Evolutionary conservation across 2,329 filamentous ascomycete genomes (phyloP).

Genomic region (Sporothrix phasma): DNA sequence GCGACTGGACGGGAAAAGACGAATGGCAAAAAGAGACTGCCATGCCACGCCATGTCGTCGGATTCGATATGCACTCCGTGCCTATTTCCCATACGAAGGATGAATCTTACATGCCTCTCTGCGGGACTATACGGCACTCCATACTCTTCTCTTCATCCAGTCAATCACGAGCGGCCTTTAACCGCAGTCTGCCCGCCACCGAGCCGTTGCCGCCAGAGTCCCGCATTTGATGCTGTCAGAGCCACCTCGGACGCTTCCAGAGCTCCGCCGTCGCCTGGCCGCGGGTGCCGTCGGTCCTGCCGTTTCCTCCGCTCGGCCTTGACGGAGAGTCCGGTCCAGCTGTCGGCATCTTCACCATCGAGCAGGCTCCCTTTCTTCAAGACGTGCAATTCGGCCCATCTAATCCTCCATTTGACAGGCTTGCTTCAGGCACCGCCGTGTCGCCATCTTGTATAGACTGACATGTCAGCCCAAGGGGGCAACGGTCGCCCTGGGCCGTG

Average conservation of each 20-base stretch:
- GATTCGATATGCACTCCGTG: not conserved
- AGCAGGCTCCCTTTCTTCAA: not conserved
- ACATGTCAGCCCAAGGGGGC: not conserved
- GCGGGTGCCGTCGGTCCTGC: constrained; percentile 18
- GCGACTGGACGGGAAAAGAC: not conserved
- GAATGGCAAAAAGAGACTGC: not conserved
- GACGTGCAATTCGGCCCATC: not conserved
- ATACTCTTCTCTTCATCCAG: not conserved
- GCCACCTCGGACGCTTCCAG: not conserved
- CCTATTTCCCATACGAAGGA: not conserved
- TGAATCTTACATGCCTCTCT: too few species aligned
- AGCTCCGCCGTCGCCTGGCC: constrained; percentile 13
- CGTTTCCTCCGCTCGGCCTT: constrained; percentile 15
- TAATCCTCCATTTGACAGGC: not conserved
- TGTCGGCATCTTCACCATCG: not conserved
- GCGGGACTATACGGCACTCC: too few species aligned
- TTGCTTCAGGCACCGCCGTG: not conserved
- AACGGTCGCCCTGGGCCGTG: not conserved
- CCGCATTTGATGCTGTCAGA: not conserved
- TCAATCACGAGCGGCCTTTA: constrained; percentile 19
- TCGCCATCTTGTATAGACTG: too few species aligned
- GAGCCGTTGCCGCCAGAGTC: constrained; percentile 31
- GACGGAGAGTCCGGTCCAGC: constrained; percentile 8
- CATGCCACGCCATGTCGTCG: not conserved
- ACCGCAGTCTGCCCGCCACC: constrained; percentile 27